These are phyloP conservation scores for Microbotryum scabiosae DNA, from an alignment of 1,284 basidiomycete genomes.

Conservation along the genomic window DNA sequence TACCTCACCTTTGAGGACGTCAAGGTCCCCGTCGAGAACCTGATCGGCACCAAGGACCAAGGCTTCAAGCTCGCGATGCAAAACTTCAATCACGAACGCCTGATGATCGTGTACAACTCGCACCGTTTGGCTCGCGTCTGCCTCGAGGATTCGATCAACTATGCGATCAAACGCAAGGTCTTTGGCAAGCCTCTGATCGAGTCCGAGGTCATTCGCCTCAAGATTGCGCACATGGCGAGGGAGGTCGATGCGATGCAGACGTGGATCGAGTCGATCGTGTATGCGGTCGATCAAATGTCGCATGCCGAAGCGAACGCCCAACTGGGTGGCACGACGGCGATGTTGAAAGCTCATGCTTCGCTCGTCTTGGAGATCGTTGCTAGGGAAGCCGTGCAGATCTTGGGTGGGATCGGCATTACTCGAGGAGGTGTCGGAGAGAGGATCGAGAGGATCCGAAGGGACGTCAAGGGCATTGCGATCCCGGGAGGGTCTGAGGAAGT, in stretches of 20 bases:
- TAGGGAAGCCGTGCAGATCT: slow-evolving; percentile 32
- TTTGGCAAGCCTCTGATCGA: slow-evolving; percentile 32
- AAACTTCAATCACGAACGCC: slow-evolving; percentile 21
- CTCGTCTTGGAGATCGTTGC: slow-evolving; percentile 30
- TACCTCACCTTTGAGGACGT: slow-evolving; percentile 38
- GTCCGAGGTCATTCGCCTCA: slow-evolving; percentile 33
- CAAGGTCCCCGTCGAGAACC: slow-evolving; percentile 38
- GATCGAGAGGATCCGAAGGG: slow-evolving; percentile 27
- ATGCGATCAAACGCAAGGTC: slow-evolving; percentile 27
- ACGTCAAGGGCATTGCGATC: slow-evolving; percentile 14
- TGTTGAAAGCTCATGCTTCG: slow-evolving; percentile 34
- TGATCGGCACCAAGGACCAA: slow-evolving; percentile 35
- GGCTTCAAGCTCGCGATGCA: slow-evolving; percentile 22
- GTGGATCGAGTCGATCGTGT: slow-evolving; percentile 29
- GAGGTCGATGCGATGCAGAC: slow-evolving; percentile 29
- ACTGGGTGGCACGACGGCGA: slow-evolving; percentile 34
- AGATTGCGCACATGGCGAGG: slow-evolving; percentile 34
- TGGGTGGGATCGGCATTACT: slow-evolving; percentile 34
- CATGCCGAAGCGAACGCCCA: slow-evolving; percentile 17
- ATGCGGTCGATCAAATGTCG: slow-evolving; percentile 19
- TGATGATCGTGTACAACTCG: slow-evolving; percentile 15
- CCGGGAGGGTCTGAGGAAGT: slow-evolving; percentile 11
- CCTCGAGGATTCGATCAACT: slow-evolving; percentile 29
- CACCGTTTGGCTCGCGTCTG: slow-evolving; percentile 23
- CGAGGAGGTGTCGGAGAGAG: slow-evolving; percentile 31